phyloP scores from a whole-genome alignment of 441 rosid species.

The Erysimum cheiri region DNA sequence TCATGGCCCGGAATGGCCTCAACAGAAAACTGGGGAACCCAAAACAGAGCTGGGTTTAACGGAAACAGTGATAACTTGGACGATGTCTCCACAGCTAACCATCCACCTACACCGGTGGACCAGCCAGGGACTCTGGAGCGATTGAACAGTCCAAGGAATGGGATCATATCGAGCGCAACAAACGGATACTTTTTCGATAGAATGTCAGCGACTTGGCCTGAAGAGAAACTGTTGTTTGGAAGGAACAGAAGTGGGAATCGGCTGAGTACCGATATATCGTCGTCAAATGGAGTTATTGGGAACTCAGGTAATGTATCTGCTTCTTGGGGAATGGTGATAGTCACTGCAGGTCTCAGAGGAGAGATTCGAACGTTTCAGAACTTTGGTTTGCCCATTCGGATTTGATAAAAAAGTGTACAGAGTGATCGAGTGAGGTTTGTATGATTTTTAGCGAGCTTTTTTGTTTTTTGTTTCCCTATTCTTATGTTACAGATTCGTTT shows the following conservation, averaged over 20 bases:
- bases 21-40: constrained; percentile 31
- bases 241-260: constrained; percentile 56
- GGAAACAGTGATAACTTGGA: constrained; percentile 51
- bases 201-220: constrained; percentile 88
- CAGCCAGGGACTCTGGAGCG: constrained; percentile 53
- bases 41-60: constrained; percentile 40
- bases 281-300: constrained; percentile 45
- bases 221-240: constrained; percentile 70
- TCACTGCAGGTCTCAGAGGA: constrained; percentile 87
- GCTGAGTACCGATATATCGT: constrained; percentile 46
- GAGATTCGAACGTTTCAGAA: constrained; percentile 84
- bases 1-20: constrained; percentile 83
- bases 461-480: neutral
- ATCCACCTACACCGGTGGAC: constrained; percentile 85
- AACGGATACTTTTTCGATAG: constrained; percentile 85
- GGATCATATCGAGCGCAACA: constrained; percentile 78
- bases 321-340: constrained; percentile 88
- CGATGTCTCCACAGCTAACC: constrained; percentile 68
- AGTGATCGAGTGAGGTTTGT: constrained; percentile 43
- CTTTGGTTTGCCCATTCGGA: constrained; percentile 87
- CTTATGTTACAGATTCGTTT: constrained; percentile 39
- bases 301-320: constrained; percentile 47
- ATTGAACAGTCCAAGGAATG: constrained; percentile 67
- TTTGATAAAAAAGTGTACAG: constrained; percentile 44
- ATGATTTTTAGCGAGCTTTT: constrained; percentile 33